Evolutionary conservation across 2,329 filamentous ascomycete genomes (phyloP).

Genomic region (Colletotrichum echinochloae): DNA sequence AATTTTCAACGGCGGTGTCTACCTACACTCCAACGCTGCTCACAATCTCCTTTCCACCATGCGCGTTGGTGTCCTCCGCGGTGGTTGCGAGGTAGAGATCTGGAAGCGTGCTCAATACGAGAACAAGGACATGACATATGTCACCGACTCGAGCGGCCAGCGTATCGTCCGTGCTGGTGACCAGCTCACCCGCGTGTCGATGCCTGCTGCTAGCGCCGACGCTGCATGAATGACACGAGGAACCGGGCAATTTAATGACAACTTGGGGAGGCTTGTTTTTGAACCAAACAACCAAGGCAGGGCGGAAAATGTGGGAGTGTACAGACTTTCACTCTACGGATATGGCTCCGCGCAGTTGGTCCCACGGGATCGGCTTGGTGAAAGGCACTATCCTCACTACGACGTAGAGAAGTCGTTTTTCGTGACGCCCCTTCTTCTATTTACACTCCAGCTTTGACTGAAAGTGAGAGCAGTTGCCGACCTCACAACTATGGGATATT

Average conservation of each 20-base stretch:
- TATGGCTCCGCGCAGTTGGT: neutral
- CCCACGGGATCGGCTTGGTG: too few species aligned
- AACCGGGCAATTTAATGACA: constrained; percentile 15
- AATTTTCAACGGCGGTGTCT: constrained; percentile 93
- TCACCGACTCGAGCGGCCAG: constrained; percentile 84
- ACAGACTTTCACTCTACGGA: constrained; percentile 10
- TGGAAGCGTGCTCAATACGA: constrained; percentile 90
- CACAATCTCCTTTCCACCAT: constrained; percentile 91
- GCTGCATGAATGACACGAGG: constrained; percentile 69
- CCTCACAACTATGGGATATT: constrained; percentile 31
- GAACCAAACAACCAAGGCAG: neutral
- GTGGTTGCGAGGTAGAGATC: constrained; percentile 90
- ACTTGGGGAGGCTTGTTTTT: constrained; percentile 14
- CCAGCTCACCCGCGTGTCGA: constrained; percentile 85
- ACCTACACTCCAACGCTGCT: constrained; percentile 89
- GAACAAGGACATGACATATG: constrained; percentile 83
- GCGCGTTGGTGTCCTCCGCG: constrained; percentile 87
- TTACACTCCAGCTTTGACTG: neutral
- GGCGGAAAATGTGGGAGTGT: constrained; percentile 3
- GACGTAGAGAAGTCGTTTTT: neutral
- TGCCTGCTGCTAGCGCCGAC: constrained; percentile 85
- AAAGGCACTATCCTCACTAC: neutral
- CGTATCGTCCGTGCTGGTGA: constrained; percentile 87
- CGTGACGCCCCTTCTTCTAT: neutral
- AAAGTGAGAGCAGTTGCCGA: constrained; percentile 13